Base-by-base conservation (phyloP, 2,329 filamentous ascomycete genomes). In the Fusarium transvaalense region DNA sequence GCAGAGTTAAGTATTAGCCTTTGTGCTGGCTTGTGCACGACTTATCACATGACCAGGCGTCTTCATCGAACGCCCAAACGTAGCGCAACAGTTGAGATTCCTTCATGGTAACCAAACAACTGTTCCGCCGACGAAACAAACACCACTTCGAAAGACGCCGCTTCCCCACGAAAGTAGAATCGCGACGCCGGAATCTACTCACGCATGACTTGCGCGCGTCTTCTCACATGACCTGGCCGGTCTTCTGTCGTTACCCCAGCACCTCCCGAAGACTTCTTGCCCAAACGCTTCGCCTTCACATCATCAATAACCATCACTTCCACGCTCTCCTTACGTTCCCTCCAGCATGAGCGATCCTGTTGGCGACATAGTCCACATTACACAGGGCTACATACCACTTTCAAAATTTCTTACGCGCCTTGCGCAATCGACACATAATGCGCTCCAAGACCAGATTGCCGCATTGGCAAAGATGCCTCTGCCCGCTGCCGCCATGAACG, bases 381-480 rank as follows among this genome's bases (percentile, higher is more conserved):
- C 90, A 0, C 83, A 90, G 59, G 90, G 89, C 34, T 97, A 94
- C 77, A 85, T 95, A 57, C 90, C 93, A 6, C 84, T 98, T 21
- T 89, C 90, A 6, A 86, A 86, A 15, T 82, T 99, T 45, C 85
- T 98, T 53, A 87, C 89, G 68, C 89, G 96, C 71, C 86, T 96
- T 37, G 91, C 92, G 34, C 94, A 97, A 78, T 89, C 91, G 74
- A 93, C 92, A 48, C 94, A 94, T 79, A 93, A 92, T 76, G 88
- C 91, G 56, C 83, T 98, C 32, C 85, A 88, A 48, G 89, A 92
- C 10, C 85, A 91, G 64, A 85, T 97, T 42, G 81, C 85, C 37
- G 87, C 90, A 61, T 82, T 97, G 78, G 88, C 91, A 31, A 87
- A 89, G 60, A 88, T 92, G 76, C 88, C 90, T 27, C 74, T 90